Evolutionary conservation across 495 filamentous ascomycete genomes (phyloP).

Genomic region (Aspergillus hancockii): DNA sequence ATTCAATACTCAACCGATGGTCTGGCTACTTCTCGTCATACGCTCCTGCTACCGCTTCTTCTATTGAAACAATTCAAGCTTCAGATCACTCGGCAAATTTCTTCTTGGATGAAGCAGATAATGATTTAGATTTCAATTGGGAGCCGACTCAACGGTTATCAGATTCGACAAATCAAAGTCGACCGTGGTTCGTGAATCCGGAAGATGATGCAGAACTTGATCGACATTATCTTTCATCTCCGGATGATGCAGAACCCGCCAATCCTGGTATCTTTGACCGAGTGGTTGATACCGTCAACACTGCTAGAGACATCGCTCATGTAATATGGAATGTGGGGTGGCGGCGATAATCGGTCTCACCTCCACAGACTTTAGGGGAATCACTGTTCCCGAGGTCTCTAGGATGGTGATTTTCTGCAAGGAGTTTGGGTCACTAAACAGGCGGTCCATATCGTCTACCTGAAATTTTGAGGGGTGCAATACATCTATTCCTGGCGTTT

Average conservation of each 20-base stretch:
- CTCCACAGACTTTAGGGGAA: no score
- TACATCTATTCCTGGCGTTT: neutral
- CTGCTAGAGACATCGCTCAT: constrained; percentile 91
- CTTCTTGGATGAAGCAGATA: constrained; percentile 69
- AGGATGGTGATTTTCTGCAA: neutral
- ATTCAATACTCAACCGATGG: constrained; percentile 37
- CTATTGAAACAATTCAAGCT: constrained; percentile 74
- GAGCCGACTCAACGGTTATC: constrained; percentile 27
- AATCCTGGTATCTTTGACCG: constrained; percentile 69
- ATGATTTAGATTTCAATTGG: constrained; percentile 56
- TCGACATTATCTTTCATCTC: constrained; percentile 63
- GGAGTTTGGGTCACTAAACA: no score
- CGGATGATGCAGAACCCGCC: constrained; percentile 69
- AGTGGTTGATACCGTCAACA: constrained; percentile 93
- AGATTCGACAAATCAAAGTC: constrained; percentile 24
- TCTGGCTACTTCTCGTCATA: constrained; percentile 42
- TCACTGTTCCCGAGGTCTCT: neutral
- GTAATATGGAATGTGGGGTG: constrained; percentile 99
- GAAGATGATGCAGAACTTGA: constrained; percentile 37
- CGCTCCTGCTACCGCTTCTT: constrained; percentile 64
- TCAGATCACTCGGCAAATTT: constrained; percentile 70
- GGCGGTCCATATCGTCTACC: no score
- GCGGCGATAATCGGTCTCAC: constrained; percentile 58
- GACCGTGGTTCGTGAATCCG: constrained; percentile 39
- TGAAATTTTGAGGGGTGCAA: neutral